Evolutionary conservation across 768 basidiomycete genomes (phyloP).

Genomic region (Mycena albidolilacea): DNA sequence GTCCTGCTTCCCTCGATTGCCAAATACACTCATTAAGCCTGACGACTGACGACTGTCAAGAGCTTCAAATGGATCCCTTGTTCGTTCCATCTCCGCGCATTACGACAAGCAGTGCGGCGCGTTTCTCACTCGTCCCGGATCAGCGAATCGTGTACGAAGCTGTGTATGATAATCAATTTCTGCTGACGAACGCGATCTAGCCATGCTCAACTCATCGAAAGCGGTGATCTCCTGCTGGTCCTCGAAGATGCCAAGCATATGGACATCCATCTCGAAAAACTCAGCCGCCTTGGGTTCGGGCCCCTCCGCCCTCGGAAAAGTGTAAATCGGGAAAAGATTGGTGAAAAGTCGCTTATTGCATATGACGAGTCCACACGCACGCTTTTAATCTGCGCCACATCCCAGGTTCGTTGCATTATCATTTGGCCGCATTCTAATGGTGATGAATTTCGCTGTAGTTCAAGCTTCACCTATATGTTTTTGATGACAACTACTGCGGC

Average conservation of each 20-base stretch:
- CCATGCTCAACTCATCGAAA: slow-evolving; percentile 56
- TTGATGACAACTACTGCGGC: slow-evolving; percentile 58
- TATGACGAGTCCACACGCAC: slow-evolving; percentile 67
- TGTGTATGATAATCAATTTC: not conserved
- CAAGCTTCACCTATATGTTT: slow-evolving; percentile 59
- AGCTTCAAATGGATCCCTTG: slow-evolving; percentile 48
- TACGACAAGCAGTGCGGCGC: slow-evolving; percentile 37
- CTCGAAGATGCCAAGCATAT: slow-evolving; percentile 51
- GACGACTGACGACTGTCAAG: slow-evolving; percentile 52
- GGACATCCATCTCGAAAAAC: slow-evolving; percentile 54
- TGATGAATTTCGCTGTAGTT: slow-evolving; percentile 42
- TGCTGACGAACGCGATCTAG: slow-evolving; percentile 35
- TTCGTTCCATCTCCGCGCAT: slow-evolving; percentile 51
- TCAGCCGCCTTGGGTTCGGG: slow-evolving; percentile 44
- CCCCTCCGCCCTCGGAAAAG: slow-evolving; percentile 43
- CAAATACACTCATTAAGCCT: slow-evolving; percentile 50
- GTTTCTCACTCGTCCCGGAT: slow-evolving; percentile 43
- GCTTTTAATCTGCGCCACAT: slow-evolving; percentile 59
- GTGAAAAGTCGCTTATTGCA: slow-evolving; percentile 57
- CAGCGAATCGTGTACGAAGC: slow-evolving; percentile 52
- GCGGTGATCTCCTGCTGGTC: slow-evolving; percentile 57
- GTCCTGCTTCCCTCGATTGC: slow-evolving; percentile 44
- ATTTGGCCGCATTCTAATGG: not conserved
- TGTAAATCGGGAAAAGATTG: slow-evolving; percentile 61
- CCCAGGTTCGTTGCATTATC: slow-evolving; percentile 50